Percentiles rank a stretch among this genome's conserved stretches.
phyloP scores from a whole-genome alignment of 208 protist genomes.

The Lotmaria passim region DNA sequence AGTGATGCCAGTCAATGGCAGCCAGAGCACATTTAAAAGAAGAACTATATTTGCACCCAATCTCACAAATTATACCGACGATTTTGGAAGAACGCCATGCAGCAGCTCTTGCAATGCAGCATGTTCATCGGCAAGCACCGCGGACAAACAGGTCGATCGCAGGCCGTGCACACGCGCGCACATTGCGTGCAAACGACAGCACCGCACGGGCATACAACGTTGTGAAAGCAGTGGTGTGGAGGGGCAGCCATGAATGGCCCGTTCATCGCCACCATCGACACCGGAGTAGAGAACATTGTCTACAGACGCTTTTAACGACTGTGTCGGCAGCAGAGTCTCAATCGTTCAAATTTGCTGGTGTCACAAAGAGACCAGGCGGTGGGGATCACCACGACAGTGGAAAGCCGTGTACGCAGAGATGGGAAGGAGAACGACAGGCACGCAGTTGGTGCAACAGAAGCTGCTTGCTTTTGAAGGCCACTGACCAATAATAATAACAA shows the following conservation, averaged over 20 bases:
- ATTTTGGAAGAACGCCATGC: slow-evolving; percentile 68
- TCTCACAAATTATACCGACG: slow-evolving; percentile 51
- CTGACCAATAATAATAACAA: no score
- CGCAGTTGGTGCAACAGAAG: no score
- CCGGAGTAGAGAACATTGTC: slow-evolving; percentile 22
- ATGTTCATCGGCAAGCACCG: slow-evolving; percentile 60
- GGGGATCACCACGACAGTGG: no score
- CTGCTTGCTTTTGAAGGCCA: no score
- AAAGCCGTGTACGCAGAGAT: background rate
- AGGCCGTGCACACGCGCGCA: slow-evolving; percentile 66
- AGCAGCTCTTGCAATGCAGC: slow-evolving; percentile 80
- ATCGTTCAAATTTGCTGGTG: background rate
- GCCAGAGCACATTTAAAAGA: background rate
- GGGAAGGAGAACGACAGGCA: background rate
- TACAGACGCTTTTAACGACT: background rate
- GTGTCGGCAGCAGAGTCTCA: background rate
- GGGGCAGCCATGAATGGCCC: slow-evolving; percentile 7
- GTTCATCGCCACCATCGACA: slow-evolving; percentile 10
- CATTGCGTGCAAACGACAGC: slow-evolving; percentile 57
- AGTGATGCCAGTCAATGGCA: background rate
- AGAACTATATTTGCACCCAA: background rate
- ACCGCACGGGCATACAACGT: slow-evolving; percentile 61
- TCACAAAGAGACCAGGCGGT: background rate
- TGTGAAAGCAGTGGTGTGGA: slow-evolving; percentile 52
- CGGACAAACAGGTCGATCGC: slow-evolving; percentile 66